phyloP scores from a whole-genome alignment of 768 basidiomycete species.

The Piloderma croceum region DNA sequence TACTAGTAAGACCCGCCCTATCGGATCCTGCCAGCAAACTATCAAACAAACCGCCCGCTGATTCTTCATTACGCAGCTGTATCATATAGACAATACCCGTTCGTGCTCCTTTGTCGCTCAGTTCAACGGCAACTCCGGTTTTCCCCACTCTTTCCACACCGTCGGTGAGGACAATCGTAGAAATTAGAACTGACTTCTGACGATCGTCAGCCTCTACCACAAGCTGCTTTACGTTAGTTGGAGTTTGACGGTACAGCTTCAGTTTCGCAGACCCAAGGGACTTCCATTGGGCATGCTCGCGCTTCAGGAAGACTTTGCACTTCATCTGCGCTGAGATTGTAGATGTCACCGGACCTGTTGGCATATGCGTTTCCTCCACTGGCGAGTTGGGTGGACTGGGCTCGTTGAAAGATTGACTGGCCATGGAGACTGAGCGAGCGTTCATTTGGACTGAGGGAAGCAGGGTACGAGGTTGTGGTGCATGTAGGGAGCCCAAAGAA shows the following conservation, averaged over 20 bases:
- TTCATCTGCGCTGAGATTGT: slow-evolving; percentile 87
- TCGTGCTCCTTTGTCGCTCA: slow-evolving; percentile 85
- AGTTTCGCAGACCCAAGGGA: slow-evolving; percentile 82
- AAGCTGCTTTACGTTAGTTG: slow-evolving; percentile 90
- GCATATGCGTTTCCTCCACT: slow-evolving; percentile 44
- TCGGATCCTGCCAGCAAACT: slow-evolving; percentile 85
- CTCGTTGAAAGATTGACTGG: slow-evolving; percentile 51
- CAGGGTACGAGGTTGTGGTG: slow-evolving; percentile 45
- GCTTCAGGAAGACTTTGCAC: slow-evolving; percentile 96
- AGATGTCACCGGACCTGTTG: slow-evolving; percentile 67
- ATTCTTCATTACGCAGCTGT: slow-evolving; percentile 84
- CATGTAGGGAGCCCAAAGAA: slow-evolving; percentile 34
- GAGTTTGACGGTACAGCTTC: slow-evolving; percentile 79
- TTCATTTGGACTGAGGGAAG: slow-evolving; percentile 59
- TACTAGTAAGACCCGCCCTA: too few relatives aligned
- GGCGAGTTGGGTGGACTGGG: slow-evolving; percentile 87
- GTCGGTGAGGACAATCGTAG: slow-evolving; percentile 92
- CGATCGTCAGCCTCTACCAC: slow-evolving; percentile 86
- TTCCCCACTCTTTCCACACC: slow-evolving; percentile 98
- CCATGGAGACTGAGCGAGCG: slow-evolving; percentile 46
- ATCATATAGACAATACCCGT: slow-evolving; percentile 98
- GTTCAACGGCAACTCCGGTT: slow-evolving; percentile 94
- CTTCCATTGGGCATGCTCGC: slow-evolving; percentile 98
- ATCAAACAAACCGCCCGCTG: slow-evolving; percentile 80
- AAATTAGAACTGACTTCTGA: slow-evolving; percentile 75